A percentile compares a stretch with the other conserved stretches of the same genome.
Evolutionary conservation across 805 yeast species (phyloP).

Genomic region (Zygosaccharomyces pseudorouxii): DNA sequence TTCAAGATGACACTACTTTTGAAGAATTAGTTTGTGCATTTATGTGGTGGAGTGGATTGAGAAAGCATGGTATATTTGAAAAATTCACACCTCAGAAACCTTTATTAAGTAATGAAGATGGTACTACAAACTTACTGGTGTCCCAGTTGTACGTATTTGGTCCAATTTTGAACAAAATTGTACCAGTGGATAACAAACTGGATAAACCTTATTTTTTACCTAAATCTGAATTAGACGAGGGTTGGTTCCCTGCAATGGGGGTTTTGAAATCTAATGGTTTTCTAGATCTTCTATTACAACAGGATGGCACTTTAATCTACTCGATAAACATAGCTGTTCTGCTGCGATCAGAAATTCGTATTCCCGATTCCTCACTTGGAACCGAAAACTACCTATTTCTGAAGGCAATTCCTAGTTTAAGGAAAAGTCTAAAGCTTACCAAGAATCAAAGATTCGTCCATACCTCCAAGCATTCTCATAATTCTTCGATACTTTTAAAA

Average conservation of each 20-base stretch:
- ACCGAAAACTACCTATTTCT: constrained; percentile 54
- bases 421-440: constrained; percentile 33
- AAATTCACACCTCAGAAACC: constrained; percentile 42
- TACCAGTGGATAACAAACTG: constrained; percentile 20
- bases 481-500: constrained; percentile 42
- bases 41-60: constrained; percentile 54
- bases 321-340: constrained; percentile 51
- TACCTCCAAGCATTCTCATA: constrained; percentile 14
- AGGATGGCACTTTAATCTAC: constrained; percentile 58
- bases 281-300: constrained; percentile 55
- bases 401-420: constrained; percentile 51
- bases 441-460: constrained; percentile 8
- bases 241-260: constrained; percentile 73
- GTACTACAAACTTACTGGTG: constrained; percentile 43
- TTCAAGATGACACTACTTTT: constrained; percentile 31
- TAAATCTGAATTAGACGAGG: constrained; percentile 38
- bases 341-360: constrained; percentile 57
- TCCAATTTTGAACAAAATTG: constrained; percentile 42
- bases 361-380: constrained; percentile 58
- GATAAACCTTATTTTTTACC: constrained; percentile 10
- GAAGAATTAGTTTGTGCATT: constrained; percentile 42
- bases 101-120: constrained; percentile 25
- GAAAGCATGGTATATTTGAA: constrained; percentile 48
- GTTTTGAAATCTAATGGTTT: constrained; percentile 60
- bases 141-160: constrained; percentile 65